Percentiles rank a stretch among this genome's conserved stretches.
These are phyloP conservation scores for Rhododendron griersonianum DNA, from an alignment of 148 eudicot genomes.

Conservation along the genomic window DNA sequence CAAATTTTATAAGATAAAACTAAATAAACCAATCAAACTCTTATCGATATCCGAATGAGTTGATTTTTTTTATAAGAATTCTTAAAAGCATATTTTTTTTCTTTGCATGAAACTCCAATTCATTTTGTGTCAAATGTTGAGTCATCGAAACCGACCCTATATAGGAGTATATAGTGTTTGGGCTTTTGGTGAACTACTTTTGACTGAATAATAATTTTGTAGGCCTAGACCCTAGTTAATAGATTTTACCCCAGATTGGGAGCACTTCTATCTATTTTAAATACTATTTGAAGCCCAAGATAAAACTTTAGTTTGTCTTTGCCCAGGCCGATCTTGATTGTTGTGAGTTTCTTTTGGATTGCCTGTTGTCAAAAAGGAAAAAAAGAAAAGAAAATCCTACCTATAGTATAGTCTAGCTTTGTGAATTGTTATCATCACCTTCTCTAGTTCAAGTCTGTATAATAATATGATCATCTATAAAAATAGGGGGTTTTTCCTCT, in stretches of 20 bases:
- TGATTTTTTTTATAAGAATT: no score
- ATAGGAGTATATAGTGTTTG: neutral
- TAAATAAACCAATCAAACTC: neutral
- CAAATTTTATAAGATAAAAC: no score
- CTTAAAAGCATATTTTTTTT: no score
- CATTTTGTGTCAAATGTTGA: no score
- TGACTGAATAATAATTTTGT: neutral
- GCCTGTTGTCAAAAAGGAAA: no score
- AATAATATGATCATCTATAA: neutral
- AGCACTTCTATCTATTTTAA: neutral
- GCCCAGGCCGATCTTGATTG: no score
- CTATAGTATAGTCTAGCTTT: neutral
- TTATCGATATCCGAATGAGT: neutral
- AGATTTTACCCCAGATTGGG: neutral
- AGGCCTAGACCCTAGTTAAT: neutral
- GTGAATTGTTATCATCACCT: neutral
- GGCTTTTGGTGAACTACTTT: neutral
- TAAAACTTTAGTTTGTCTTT: neutral
- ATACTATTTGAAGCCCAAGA: neutral
- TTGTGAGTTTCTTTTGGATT: neutral
- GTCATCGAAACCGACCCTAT: neutral
- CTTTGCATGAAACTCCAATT: no score
- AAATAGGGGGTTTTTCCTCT: neutral
- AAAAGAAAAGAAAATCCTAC: neutral
- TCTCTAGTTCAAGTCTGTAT: neutral